Conservation (phyloP, 148 eudicot genomes). For the Fagopyrum esculentum region DNA sequence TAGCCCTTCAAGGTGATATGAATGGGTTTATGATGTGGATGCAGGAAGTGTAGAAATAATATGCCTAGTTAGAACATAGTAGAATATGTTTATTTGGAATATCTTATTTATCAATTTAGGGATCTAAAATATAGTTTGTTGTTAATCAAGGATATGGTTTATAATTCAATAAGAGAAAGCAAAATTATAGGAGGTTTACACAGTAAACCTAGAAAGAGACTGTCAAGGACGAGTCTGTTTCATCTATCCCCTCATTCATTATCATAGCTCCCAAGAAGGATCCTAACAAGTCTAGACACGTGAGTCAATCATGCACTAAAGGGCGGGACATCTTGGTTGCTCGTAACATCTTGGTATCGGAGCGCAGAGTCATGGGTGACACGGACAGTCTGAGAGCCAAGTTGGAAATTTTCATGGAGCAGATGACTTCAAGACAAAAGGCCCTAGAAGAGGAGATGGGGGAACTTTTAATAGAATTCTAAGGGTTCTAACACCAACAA, state of each 20-base stretch:
- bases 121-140: no score
- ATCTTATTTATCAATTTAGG: no score
- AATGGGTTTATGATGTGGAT: no score
- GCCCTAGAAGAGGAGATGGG: background rate
- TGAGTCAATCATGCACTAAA: background rate
- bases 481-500: background rate
- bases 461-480: background rate
- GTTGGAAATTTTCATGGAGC: background rate
- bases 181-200: no score
- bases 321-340: no score
- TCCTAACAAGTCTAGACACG: background rate
- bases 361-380: background rate
- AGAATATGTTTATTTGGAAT: no score
- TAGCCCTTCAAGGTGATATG: no score
- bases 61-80: no score
- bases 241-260: background rate
- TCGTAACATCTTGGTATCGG: constrained; percentile 3
- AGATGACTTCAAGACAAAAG: background rate
- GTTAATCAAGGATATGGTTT: no score
- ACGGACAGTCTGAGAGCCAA: background rate
- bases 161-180: no score
- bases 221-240: background rate
- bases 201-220: background rate
- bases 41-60: no score
- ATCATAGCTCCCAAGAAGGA: background rate